Evolutionary conservation across 495 filamentous ascomycete genomes (phyloP).

Genomic region (Eremomyces bilateralis): DNA sequence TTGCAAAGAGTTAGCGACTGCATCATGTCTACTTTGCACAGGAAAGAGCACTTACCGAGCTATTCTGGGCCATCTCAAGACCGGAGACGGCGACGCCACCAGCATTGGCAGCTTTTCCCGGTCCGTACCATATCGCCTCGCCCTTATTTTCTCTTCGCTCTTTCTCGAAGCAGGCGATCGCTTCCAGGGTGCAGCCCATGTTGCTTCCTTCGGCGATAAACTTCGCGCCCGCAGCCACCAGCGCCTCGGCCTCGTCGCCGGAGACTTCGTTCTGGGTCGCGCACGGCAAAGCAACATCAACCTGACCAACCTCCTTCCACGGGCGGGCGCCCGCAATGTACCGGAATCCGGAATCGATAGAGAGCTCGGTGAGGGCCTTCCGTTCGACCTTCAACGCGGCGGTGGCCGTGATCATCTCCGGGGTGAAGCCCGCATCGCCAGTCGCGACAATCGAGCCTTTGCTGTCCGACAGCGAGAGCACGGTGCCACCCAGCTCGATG

Average conservation of each 20-base stretch:
- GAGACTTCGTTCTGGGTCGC: constrained; percentile 97
- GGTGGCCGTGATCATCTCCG: constrained; percentile 56
- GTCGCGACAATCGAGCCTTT: constrained; percentile 60
- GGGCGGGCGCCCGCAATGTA: constrained; percentile 79
- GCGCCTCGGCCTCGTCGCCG: constrained; percentile 63
- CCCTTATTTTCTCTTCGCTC: constrained; percentile 47
- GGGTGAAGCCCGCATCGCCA: constrained; percentile 42
- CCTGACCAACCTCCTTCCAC: constrained; percentile 69
- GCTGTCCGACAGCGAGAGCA: constrained; percentile 87
- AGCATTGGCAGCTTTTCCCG: constrained; percentile 91
- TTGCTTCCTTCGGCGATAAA: constrained; percentile 96
- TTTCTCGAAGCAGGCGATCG: constrained; percentile 85
- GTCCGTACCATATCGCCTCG: constrained; percentile 81
- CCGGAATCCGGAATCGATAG: constrained; percentile 47
- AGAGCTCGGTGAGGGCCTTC: constrained; percentile 50
- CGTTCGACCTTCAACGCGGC: constrained; percentile 71
- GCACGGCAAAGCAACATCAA: constrained; percentile 79
- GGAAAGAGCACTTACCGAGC: no score
- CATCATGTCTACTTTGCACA: no score
- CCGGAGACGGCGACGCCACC: constrained; percentile 95
- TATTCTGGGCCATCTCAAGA: constrained; percentile 99
- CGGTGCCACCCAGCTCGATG: constrained; percentile 84
- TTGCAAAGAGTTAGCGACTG: no score
- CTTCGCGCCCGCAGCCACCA: constrained; percentile 53
- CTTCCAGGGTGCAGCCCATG: constrained; percentile 95